Evolutionary conservation across 1,284 basidiomycete genomes (phyloP).

Genomic region (Coniophora puteana): DNA sequence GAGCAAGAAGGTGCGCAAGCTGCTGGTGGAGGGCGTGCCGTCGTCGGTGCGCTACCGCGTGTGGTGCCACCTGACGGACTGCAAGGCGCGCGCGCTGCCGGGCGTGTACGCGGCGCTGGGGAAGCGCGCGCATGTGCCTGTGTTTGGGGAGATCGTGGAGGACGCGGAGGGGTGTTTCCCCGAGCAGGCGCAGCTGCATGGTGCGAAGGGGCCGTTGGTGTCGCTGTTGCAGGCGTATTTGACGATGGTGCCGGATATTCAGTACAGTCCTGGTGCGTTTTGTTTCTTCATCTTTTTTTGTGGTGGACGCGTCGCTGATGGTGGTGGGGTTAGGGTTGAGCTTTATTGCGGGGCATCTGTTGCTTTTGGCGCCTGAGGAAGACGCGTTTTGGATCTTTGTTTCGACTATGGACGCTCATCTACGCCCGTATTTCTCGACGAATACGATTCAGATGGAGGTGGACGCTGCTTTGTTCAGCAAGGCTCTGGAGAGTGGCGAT

Average conservation of each 20-base stretch:
- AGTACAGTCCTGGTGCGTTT: constrained; percentile 58
- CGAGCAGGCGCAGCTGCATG: constrained; percentile 52
- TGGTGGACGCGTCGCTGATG: constrained; percentile 1
- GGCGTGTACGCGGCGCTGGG: constrained; percentile 70
- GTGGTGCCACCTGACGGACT: constrained; percentile 80
- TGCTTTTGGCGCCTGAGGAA: constrained; percentile 84
- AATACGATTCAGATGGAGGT: constrained; percentile 75
- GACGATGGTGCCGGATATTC: constrained; percentile 77
- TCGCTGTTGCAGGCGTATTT: constrained; percentile 70
- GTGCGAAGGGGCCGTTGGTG: constrained; percentile 48
- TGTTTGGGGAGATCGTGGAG: constrained; percentile 53
- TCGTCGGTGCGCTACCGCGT: constrained; percentile 81
- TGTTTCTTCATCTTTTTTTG: background rate
- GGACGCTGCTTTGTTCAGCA: constrained; percentile 76
- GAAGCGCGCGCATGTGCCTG: constrained; percentile 52
- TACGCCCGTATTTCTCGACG: constrained; percentile 77
- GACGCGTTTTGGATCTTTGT: constrained; percentile 94
- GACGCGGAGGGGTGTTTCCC: constrained; percentile 54
- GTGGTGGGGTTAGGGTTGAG: constrained; percentile 53
- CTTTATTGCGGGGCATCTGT: constrained; percentile 72
- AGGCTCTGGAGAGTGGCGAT: constrained; percentile 70
- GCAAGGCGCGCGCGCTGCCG: constrained; percentile 62
- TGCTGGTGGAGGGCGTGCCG: constrained; percentile 82
- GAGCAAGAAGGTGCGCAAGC: constrained; percentile 81
- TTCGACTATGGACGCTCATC: constrained; percentile 75